A percentile compares a stretch with the other conserved stretches of the same genome.
Conservation (phyloP, 306 rosid species). For the Fragaria iinumae region DNA sequence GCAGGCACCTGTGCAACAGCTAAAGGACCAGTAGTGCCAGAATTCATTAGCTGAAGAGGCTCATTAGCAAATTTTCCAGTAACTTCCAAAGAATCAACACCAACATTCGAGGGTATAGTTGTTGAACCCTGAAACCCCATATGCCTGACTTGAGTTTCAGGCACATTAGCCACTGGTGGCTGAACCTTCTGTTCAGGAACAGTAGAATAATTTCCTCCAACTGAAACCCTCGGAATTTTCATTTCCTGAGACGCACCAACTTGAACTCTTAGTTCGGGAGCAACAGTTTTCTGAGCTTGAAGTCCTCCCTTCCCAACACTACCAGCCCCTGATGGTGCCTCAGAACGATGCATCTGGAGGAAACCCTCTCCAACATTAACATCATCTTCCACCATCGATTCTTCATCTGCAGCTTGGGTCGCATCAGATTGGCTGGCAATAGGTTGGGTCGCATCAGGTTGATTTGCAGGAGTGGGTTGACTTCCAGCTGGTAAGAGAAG, state of each 20-base stretch:
- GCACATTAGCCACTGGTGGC: constrained; percentile 20
- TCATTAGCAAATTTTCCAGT: constrained; percentile 25
- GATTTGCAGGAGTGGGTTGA: no score
- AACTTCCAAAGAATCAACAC: constrained; percentile 21
- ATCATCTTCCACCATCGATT: constrained; percentile 43
- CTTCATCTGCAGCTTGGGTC: constrained; percentile 53
- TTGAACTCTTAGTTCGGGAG: no score
- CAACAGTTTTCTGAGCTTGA: no score
- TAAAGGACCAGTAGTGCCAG: constrained; percentile 26
- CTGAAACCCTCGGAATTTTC: no score
- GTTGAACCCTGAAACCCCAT: constrained; percentile 36
- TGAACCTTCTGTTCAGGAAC: constrained; percentile 34
- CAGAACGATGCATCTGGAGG: constrained; percentile 39
- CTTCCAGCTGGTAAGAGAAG: no score
- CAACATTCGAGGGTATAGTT: constrained; percentile 18
- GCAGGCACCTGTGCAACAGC: constrained; percentile 23
- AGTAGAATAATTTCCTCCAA: constrained; percentile 26
- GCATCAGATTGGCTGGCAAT: no score
- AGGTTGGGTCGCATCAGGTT: no score
- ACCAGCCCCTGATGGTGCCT: constrained; percentile 29
- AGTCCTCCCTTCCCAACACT: constrained; percentile 29
- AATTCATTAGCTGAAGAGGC: constrained; percentile 21
- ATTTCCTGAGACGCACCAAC: no score
- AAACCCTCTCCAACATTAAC: constrained; percentile 55
- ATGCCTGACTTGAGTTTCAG: constrained; percentile 28